Percentiles rank a stretch among this genome's conserved stretches.
phyloP scores from a whole-genome alignment of 331 rosid species.

The Cydonia oblonga region DNA sequence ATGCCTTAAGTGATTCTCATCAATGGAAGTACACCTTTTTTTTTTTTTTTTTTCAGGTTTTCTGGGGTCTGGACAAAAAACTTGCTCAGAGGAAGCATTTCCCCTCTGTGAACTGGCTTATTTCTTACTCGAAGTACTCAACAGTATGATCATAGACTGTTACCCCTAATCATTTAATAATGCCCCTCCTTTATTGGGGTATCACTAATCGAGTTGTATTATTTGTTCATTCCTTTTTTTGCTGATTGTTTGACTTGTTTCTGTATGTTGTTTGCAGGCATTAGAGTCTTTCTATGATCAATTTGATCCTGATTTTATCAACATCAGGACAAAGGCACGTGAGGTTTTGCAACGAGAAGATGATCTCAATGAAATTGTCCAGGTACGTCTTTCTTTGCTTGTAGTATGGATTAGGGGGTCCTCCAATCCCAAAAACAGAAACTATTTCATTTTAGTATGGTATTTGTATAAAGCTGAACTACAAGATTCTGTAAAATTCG shows the following conservation, averaged over 20 bases:
- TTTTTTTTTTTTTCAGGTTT: conserved; percentile 41
- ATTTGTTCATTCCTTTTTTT: neutral
- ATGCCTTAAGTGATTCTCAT: neutral
- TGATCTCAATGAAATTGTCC: conserved; percentile 96
- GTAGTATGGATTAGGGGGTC: neutral
- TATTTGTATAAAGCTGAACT: too few relatives aligned
- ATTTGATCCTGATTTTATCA: conserved; percentile 91
- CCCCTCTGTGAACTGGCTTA: conserved; percentile 99
- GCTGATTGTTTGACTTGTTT: neutral
- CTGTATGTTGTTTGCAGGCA: conserved; percentile 34
- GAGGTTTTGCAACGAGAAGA: conserved; percentile 97
- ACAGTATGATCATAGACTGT: conserved; percentile 36
- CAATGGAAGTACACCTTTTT: conserved; percentile 1
- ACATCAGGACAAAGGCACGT: conserved; percentile 95
- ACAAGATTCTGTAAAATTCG: neutral
- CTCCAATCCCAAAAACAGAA: neutral
- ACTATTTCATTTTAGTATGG: neutral
- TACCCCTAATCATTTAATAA: neutral
- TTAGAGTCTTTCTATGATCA: conserved; percentile 87
- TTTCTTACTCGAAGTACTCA: conserved; percentile 92
- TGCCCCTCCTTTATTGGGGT: neutral
- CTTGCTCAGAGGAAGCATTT: conserved; percentile 99
- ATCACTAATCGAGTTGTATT: neutral
- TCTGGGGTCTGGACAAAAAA: conserved; percentile 98
- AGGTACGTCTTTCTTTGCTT: conserved; percentile 33